These are phyloP conservation scores for Agaricus sinodeliciosus DNA, from an alignment of 768 basidiomycete genomes.

Conservation along the genomic window DNA sequence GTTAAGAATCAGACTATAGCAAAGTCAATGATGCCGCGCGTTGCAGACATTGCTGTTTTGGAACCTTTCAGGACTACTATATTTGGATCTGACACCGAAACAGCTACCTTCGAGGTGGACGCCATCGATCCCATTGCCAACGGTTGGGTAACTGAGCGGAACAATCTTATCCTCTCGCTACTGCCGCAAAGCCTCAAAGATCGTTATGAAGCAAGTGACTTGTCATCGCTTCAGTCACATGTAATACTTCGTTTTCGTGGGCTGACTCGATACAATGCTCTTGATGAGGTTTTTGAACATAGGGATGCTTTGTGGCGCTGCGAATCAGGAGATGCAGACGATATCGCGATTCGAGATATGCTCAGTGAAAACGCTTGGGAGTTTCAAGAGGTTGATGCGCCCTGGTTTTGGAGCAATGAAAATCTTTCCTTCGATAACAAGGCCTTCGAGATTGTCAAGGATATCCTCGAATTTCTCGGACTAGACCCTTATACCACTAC, in stretches of 20 bases:
- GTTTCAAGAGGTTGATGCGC: neutral
- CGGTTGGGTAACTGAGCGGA: neutral
- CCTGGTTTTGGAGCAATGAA: slow-evolving; percentile 36
- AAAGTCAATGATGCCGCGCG: neutral
- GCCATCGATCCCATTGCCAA: neutral
- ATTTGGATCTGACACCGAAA: neutral
- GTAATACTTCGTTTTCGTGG: neutral
- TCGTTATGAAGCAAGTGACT: neutral
- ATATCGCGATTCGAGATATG: neutral
- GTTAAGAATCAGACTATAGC: neutral
- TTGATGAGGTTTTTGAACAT: neutral
- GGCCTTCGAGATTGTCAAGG: neutral
- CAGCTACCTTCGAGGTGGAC: neutral
- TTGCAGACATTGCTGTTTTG: neutral
- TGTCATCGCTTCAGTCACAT: neutral
- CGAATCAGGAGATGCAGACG: too few species aligned
- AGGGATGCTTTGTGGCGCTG: neutral
- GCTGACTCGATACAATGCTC: neutral
- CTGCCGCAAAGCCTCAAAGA: neutral
- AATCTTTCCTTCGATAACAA: neutral
- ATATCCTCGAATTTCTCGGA: neutral
- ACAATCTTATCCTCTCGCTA: neutral
- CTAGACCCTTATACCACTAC: neutral
- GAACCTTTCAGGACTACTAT: slow-evolving; percentile 2
- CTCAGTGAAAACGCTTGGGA: slow-evolving; percentile 13